phyloP scores from a whole-genome alignment of 805 yeast genomes.

The Saccharomycopsis sp. region DNA sequence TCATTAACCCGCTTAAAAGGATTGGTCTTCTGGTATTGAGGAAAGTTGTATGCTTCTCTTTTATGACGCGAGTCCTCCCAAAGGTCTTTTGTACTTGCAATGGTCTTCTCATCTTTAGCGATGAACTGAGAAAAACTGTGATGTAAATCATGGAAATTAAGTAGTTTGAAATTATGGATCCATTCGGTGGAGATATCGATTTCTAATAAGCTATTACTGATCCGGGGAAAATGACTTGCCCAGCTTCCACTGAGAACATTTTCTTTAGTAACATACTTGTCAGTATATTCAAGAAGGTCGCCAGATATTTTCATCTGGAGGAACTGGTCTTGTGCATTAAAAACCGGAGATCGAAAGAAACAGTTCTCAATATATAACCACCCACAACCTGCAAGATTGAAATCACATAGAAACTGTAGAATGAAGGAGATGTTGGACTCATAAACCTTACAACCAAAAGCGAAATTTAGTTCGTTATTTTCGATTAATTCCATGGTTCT shows the following conservation, averaged over 20 bases:
- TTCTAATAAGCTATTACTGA: conserved; percentile 62
- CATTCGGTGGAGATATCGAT: conserved; percentile 58
- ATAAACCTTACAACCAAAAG: conserved; percentile 45
- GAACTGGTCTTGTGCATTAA: conserved; percentile 22
- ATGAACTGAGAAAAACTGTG: conserved; percentile 38
- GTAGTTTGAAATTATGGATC: conserved; percentile 46
- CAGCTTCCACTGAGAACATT: conserved; percentile 17
- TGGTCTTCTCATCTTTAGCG: conserved; percentile 23
- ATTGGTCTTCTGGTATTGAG: conserved; percentile 26
- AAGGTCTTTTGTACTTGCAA: conserved; percentile 47
- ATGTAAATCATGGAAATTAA: conserved; percentile 41
- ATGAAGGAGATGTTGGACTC: conserved; percentile 79
- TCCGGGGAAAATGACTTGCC: conserved; percentile 34
- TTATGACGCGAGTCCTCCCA: conserved; percentile 53
- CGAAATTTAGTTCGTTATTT: conserved; percentile 25
- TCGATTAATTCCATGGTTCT: conserved; percentile 47
- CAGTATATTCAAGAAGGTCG: conserved; percentile 18
- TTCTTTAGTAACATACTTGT: conserved; percentile 15
- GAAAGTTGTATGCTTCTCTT: conserved; percentile 36
- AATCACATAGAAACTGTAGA: conserved; percentile 77
- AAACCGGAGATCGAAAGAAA: conserved; percentile 53
- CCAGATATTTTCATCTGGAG: conserved; percentile 20
- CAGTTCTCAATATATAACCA: conserved; percentile 49
- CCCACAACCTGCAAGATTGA: conserved; percentile 76
- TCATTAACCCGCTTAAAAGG: conserved; percentile 25